Conservation (phyloP, 495 filamentous ascomycete species). For the Aspergillus diversus region DNA sequence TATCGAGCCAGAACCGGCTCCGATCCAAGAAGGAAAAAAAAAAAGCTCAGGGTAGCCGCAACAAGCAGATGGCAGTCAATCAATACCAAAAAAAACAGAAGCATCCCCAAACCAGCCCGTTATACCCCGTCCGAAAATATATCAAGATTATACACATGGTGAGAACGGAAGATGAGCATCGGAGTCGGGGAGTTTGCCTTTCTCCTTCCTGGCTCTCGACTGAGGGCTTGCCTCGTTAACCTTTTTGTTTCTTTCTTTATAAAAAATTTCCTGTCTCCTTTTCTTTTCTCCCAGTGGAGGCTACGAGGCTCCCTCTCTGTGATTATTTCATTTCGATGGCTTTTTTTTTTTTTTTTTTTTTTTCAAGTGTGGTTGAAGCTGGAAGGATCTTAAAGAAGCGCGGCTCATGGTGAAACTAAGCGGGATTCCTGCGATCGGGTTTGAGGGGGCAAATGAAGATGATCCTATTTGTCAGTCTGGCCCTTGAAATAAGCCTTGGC, state of each 20-base stretch:
- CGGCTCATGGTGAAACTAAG: constrained; percentile 7
- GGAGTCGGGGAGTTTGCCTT: constrained; percentile 1
- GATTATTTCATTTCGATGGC: neutral
- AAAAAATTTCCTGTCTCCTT: constrained; percentile 6
- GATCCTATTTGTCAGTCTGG: constrained; percentile 32
- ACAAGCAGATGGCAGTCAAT: constrained; percentile 18
- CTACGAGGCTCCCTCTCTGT: neutral
- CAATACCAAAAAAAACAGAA: constrained; percentile 13
- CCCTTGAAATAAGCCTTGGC: constrained; percentile 74
- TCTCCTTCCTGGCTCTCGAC: constrained; percentile 7
- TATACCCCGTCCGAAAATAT: constrained; percentile 21
- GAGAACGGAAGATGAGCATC: constrained; percentile 20
- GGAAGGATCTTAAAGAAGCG: constrained; percentile 1
- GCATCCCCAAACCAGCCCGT: constrained; percentile 15
- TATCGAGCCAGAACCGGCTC: constrained; percentile 23
- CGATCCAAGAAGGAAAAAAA: constrained; percentile 28
- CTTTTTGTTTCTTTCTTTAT: constrained; percentile 1
- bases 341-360: constrained; percentile 15
- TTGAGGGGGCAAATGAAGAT: constrained; percentile 7
- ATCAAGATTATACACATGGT: constrained; percentile 23
- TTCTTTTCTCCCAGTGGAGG: neutral
- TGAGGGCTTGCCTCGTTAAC: constrained; percentile 4
- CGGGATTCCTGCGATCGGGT: constrained; percentile 26
- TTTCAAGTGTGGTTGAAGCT: neutral
- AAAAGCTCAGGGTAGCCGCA: constrained; percentile 14